Conservation (phyloP, 345 rosid genomes). For the Corymbia maculata region DNA sequence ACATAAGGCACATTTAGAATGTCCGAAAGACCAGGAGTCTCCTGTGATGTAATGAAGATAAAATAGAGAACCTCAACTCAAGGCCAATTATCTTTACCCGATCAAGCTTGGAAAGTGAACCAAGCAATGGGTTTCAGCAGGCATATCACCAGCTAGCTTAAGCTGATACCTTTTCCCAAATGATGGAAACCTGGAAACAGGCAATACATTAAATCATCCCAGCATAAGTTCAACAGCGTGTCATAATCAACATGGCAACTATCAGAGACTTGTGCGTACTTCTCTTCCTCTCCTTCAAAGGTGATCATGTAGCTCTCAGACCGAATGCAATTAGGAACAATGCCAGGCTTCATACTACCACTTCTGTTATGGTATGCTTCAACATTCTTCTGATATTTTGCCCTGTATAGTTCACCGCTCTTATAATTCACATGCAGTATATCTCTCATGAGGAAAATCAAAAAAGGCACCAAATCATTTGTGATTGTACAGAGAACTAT, state of each 20-base stretch:
- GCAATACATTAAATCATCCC: neutral
- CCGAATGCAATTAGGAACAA: conserved; percentile 87
- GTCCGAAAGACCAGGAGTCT: neutral
- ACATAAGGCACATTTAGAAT: neutral
- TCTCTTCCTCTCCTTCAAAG: conserved; percentile 95
- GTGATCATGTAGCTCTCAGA: conserved; percentile 91
- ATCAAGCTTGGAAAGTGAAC: conserved; percentile 99
- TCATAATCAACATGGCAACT: neutral
- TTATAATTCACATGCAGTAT: neutral
- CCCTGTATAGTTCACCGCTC: conserved; percentile 32
- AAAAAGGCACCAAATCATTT: neutral
- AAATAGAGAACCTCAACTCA: neutral
- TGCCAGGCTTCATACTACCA: conserved; percentile 67
- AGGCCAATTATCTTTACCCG: conserved; percentile 28
- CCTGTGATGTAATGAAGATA: neutral
- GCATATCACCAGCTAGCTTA: conserved; percentile 70
- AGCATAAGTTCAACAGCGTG: neutral
- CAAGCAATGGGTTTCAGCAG: conserved; percentile 79
- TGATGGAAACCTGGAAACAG: conserved; percentile 62
- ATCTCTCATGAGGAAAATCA: neutral
- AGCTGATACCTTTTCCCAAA: conserved; percentile 96
- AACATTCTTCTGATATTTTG: conserved; percentile 95
- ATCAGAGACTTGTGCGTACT: conserved; percentile 26
- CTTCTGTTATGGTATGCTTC: conserved; percentile 94
- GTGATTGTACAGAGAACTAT: neutral